Conservation (phyloP, 2,329 filamentous ascomycete species). For the Pseudogymnoascus sp. region DNA sequence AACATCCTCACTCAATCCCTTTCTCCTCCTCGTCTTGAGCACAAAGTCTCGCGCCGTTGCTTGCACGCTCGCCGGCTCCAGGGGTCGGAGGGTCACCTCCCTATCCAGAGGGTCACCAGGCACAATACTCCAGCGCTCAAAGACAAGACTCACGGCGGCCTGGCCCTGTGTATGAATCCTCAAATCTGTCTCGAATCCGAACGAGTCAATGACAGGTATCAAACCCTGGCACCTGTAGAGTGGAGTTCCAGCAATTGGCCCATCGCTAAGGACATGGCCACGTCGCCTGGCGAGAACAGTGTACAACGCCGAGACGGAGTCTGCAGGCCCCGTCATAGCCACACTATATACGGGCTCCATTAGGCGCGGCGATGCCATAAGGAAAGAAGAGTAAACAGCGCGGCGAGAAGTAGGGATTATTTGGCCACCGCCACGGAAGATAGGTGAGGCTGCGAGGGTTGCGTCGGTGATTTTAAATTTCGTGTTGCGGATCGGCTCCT, state of each 20-base stretch:
- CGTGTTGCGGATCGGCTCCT: conserved; percentile 97
- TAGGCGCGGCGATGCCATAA: conserved; percentile 90
- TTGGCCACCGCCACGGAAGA: conserved; percentile 91
- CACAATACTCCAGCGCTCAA: conserved; percentile 93
- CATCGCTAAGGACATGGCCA: conserved; percentile 91
- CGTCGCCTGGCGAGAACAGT: conserved; percentile 82
- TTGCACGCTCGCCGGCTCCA: conserved; percentile 83
- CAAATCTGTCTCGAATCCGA: conserved; percentile 96
- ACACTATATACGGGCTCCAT: conserved; percentile 96
- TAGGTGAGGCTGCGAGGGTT: conserved; percentile 77
- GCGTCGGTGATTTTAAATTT: conserved; percentile 96
- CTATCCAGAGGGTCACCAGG: conserved; percentile 92
- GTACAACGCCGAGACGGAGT: conserved; percentile 82
- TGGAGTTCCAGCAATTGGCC: conserved; percentile 87
- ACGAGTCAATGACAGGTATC: conserved; percentile 92
- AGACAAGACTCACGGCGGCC: conserved; percentile 83
- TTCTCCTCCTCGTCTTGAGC: conserved; percentile 86
- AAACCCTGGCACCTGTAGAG: conserved; percentile 87
- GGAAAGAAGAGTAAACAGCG: conserved; percentile 90
- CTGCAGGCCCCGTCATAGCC: conserved; percentile 85
- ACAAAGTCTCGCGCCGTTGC: conserved; percentile 93
- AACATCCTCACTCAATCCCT: conserved; percentile 92
- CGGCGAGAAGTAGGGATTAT: conserved; percentile 92
- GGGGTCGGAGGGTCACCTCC: conserved; percentile 69
- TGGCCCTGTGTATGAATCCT: conserved; percentile 93